phyloP scores from a whole-genome alignment of 2,329 filamentous ascomycete genomes.

The Xylariales sp. region DNA sequence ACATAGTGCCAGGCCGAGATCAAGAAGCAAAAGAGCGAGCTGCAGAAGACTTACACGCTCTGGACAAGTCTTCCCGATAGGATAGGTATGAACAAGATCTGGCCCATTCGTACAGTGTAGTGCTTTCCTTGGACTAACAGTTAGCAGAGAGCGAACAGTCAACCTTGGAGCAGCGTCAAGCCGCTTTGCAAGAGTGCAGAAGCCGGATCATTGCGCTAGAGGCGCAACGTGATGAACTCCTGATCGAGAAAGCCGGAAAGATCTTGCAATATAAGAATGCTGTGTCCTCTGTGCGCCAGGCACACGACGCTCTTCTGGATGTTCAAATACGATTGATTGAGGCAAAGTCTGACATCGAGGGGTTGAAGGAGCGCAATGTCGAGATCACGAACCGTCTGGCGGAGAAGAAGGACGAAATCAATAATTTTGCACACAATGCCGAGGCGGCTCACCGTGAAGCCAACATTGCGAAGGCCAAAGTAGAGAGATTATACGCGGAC shows the following conservation, averaged over 20 bases:
- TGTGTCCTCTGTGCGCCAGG: slow-evolving; percentile 57
- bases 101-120: not conserved
- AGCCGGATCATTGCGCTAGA: slow-evolving; percentile 46
- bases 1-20: slow-evolving; percentile 24
- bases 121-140: not conserved
- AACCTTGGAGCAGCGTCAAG: slow-evolving; percentile 23
- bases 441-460: slow-evolving; percentile 30
- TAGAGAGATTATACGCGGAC: slow-evolving; percentile 33
- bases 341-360: slow-evolving; percentile 72
- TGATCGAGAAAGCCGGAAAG: slow-evolving; percentile 52
- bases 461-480: slow-evolving; percentile 30
- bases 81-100: slow-evolving; percentile 57
- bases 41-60: slow-evolving; percentile 62
- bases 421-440: slow-evolving; percentile 31
- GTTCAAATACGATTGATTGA: slow-evolving; percentile 70
- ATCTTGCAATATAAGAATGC: slow-evolving; percentile 51
- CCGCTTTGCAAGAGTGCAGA: slow-evolving; percentile 27
- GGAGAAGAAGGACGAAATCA: slow-evolving; percentile 35
- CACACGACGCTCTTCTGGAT: slow-evolving; percentile 63
- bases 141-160: slow-evolving; percentile 12
- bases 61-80: slow-evolving; percentile 67
- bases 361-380: slow-evolving; percentile 61
- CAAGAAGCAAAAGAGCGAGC: slow-evolving; percentile 57
- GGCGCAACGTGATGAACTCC: slow-evolving; percentile 49
- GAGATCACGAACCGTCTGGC: slow-evolving; percentile 52